Evolutionary conservation across 805 yeast genomes (phyloP), one percentile per base, ranked within the genome.

Genomic region (Trichomonascus vanleenenianus): DNA sequence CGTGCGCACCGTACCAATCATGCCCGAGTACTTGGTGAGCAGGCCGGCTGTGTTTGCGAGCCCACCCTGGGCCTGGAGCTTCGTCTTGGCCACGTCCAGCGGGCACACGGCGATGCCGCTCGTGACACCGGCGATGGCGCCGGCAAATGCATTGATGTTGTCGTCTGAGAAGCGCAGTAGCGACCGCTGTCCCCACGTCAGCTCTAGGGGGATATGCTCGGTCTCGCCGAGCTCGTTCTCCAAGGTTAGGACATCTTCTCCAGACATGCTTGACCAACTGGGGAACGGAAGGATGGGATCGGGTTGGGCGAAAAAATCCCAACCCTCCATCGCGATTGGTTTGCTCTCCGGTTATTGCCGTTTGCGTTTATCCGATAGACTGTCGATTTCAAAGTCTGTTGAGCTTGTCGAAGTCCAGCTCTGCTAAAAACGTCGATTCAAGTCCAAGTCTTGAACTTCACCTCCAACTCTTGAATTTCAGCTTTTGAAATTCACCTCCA

Each of bases 101-200:
- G 98, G 98, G 64, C 97, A 93, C 5, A 93, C 98, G 2, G 78
- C 72, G 2, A 89, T 74, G 0, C 97, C 97, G 0, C 97, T 81
- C 6, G 85, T 59, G 53, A 93, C 83, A 1, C 98, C 98, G 0
- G 97, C 86, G n/a, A 87, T 64, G 0, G 97, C 97, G 0, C 98
- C 98, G 1, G 95, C 76, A 0, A 84, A 56, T 5, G 97, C 93
- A 11, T 84, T 79, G 31, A 87, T 72, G 27, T 53, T 48, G 46
- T 59, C 62, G 40, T 52, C 54, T 19, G 53, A 42, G 27, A 54
- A 40, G 9, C 33, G 14, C 16, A 34, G 11, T n/a, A 46, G 22
- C 6, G 18, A 39, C n/a, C 43, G 40, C 12, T 35, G 43, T 16
- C 31, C 12, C 19, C 19, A n/a, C 30, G 20, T 22, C 27, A 35